Evolutionary conservation across 192 early-diverging fungal genomes (phyloP).

Genomic region (Coemansia sp.): DNA sequence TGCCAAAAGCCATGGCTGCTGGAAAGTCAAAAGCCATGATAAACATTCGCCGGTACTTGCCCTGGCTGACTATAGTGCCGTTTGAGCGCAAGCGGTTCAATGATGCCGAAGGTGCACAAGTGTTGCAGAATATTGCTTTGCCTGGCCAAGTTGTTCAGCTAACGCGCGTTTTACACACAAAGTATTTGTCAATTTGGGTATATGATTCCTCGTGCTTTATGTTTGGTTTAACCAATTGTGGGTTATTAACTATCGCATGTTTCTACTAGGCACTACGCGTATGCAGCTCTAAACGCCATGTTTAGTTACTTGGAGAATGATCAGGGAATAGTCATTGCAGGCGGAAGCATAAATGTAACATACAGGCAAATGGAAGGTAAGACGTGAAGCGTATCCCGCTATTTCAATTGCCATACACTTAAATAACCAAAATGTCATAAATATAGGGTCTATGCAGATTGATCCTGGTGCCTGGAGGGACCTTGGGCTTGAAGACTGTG

Average conservation of each 20-base stretch:
- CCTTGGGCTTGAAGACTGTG: slow-evolving; percentile 18
- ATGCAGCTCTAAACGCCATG: slow-evolving; percentile 45
- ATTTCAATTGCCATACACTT: neutral
- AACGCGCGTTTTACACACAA: slow-evolving; percentile 21
- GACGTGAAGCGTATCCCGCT: neutral
- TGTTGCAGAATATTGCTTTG: slow-evolving; percentile 20
- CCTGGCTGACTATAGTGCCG: slow-evolving; percentile 31
- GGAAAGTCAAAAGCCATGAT: slow-evolving; percentile 51
- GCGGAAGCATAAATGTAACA: slow-evolving; percentile 19
- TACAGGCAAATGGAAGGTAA: slow-evolving; percentile 47
- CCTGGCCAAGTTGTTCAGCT: slow-evolving; percentile 23
- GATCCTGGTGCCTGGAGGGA: slow-evolving; percentile 51
- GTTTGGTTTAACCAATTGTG: neutral
- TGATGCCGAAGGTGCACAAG: slow-evolving; percentile 25
- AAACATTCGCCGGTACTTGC: slow-evolving; percentile 46
- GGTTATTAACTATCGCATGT: neutral
- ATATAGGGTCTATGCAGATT: slow-evolving; percentile 46
- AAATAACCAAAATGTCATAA: neutral
- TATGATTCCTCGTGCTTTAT: neutral
- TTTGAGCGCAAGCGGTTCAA: slow-evolving; percentile 33
- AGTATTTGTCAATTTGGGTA: slow-evolving; percentile 14
- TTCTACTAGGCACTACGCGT: slow-evolving; percentile 37
- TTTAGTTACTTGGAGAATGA: slow-evolving; percentile 28
- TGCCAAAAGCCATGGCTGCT: slow-evolving; percentile 35
- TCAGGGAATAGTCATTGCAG: slow-evolving; percentile 12